Evolutionary conservation across 371 early-diverging fungal genomes (phyloP), one percentile per base, ranked within the genome.

Genomic region (Apophysomyces variabilis): DNA sequence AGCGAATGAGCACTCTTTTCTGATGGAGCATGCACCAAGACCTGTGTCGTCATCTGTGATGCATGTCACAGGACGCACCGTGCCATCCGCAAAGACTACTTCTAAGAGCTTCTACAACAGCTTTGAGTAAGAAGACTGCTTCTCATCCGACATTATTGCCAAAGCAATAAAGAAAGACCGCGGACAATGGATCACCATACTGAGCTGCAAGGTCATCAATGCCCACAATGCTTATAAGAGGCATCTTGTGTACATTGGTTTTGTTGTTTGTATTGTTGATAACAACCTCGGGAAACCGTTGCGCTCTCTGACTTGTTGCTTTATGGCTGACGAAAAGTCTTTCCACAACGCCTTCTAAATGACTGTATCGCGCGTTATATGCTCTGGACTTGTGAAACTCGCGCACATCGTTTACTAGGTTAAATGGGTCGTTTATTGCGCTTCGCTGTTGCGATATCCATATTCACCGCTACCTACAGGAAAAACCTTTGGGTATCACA

Each of bases 151-250:
- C 32, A 59, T 32, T 60, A 58, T 59, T 11, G 36, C 59, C 46
- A 18, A 58, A 47, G 66, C 66, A 47, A 65, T 60, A 38, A 13
- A 13, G 38, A 65, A 58, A 36, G 66, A 26, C 6, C 59, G 58
- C 12, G 59, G 18, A 3, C n/a, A 5, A 13, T 46, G 38, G 54
- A 26, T 32, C 35, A n/a, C 60, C 60, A 26, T 26, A 26, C 32
- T 26, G 3, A 26, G 3, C 32, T 26, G 32, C 32, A 32, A 59
- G 58, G 47, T 65, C 59, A 2, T 45, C 58, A 47, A 57, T 16
- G 0, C 65, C 47, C 16, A 65, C 38, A 14, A 65, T 35, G 9
- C 58, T 58, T 0, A 65, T 32, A n/a, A 60, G 59, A 36, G 66
- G 39, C 37, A 65, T 9, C 7, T 21, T 57, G 18, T 47, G 37